These are phyloP conservation scores for Blastomyces gilchristii DNA, from an alignment of 2,329 filamentous ascomycete genomes.

Conservation along the genomic window DNA sequence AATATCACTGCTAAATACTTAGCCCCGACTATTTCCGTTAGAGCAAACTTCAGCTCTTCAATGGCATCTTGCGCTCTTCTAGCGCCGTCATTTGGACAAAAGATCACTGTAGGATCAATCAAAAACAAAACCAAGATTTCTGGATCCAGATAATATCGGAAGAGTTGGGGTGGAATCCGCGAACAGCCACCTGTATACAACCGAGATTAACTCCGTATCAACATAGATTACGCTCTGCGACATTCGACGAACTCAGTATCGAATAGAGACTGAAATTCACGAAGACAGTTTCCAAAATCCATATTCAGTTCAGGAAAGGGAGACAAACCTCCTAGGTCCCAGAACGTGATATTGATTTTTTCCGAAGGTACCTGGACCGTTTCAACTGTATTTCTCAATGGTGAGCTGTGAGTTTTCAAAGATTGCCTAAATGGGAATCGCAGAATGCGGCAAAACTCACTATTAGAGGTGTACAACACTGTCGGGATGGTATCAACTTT, in stretches of 20 bases:
- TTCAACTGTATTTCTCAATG: background rate
- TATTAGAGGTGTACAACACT: background rate
- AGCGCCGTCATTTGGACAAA: background rate
- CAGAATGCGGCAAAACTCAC: background rate
- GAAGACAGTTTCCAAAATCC: background rate
- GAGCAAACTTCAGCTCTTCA: background rate
- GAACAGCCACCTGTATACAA: background rate
- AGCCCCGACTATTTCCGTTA: background rate
- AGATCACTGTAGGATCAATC: background rate
- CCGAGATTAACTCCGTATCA: background rate
- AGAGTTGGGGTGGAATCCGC: background rate
- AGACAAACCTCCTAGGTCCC: conserved; percentile 5
- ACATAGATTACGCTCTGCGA: background rate
- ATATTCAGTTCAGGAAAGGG: background rate
- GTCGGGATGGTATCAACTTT: conserved; percentile 2
- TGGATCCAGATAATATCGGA: background rate
- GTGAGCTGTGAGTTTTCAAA: background rate
- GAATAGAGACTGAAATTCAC: background rate
- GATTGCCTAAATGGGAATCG: background rate
- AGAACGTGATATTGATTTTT: background rate
- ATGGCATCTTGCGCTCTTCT: background rate
- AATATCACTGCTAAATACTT: conserved; percentile 7
- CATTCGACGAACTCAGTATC: background rate
- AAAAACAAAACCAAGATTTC: background rate
- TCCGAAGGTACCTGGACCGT: background rate